Conservation (phyloP, 2,329 filamentous ascomycete species). For the Phaeosphaeria sp. region DNA sequence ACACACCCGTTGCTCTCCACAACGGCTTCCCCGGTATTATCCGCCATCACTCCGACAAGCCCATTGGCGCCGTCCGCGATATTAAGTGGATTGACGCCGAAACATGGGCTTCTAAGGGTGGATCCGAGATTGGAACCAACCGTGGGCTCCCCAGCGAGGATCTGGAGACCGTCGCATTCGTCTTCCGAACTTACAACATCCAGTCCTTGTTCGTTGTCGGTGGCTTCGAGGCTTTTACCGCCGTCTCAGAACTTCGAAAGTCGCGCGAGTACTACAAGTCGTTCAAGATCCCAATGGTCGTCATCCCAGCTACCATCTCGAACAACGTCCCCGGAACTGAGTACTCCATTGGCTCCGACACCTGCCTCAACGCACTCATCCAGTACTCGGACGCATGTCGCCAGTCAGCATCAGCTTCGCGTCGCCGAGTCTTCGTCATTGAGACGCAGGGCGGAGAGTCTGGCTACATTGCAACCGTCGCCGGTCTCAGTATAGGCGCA, state of each 20-base stretch:
- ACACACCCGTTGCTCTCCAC: constrained; percentile 90
- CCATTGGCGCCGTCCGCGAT: constrained; percentile 80
- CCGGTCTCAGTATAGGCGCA: constrained; percentile 89
- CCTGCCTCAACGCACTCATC: constrained; percentile 93
- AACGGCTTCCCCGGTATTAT: constrained; percentile 96
- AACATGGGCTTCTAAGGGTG: constrained; percentile 93
- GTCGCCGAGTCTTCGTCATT: constrained; percentile 94
- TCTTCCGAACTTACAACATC: constrained; percentile 86
- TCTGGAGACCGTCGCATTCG: constrained; percentile 79
- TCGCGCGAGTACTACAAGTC: constrained; percentile 79
- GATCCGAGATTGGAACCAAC: constrained; percentile 98
- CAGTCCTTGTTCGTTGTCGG: constrained; percentile 92
- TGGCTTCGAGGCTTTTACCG: constrained; percentile 96
- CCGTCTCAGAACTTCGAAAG: constrained; percentile 84
- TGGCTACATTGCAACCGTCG: constrained; percentile 90
- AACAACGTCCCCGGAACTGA: constrained; percentile 99
- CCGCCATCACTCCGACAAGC: constrained; percentile 85
- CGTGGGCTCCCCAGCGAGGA: constrained; percentile 89
- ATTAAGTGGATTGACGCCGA: constrained; percentile 95
- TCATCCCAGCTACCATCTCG: constrained; percentile 95
- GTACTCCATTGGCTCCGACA: constrained; percentile 95
- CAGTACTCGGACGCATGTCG: constrained; percentile 97
- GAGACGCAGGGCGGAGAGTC: constrained; percentile 96
- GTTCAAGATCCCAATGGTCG: constrained; percentile 88
- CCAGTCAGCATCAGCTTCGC: constrained; percentile 92